phyloP scores from a whole-genome alignment of 1,284 basidiomycete species.

The Takashimella tepidaria region DNA sequence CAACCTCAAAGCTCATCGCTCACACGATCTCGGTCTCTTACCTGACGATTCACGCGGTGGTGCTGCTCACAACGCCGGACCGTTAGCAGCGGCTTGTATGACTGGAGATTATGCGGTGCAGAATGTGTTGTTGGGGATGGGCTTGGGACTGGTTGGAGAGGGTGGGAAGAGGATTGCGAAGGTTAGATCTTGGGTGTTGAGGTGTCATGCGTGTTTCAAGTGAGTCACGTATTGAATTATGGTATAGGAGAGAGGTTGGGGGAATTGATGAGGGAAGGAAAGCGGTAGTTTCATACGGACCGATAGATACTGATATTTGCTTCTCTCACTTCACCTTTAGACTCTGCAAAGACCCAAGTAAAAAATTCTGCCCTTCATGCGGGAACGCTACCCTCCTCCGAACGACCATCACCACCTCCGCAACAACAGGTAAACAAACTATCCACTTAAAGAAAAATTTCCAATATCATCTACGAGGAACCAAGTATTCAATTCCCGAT shows the following conservation, averaged over 20 bases:
- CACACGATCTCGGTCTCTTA: conserved; percentile 73
- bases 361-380: conserved; percentile 96
- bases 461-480: conserved; percentile 87
- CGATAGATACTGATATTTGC: background rate
- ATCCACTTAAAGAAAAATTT: conserved; percentile 92
- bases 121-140: conserved; percentile 95
- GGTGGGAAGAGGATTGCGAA: conserved; percentile 86
- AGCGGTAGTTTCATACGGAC: background rate
- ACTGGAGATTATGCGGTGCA: conserved; percentile 99
- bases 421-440: conserved; percentile 57
- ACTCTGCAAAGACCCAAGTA: conserved; percentile 90
- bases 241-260: too few relatives aligned
- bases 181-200: conserved; percentile 91
- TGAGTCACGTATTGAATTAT: too few relatives aligned
- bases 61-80: conserved; percentile 26
- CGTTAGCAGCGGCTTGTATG: conserved; percentile 70
- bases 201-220: conserved; percentile 99
- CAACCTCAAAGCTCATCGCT: conserved; percentile 84
- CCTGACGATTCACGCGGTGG: conserved; percentile 49
- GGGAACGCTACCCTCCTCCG: conserved; percentile 88
- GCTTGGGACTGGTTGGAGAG: conserved; percentile 80
- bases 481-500: conserved; percentile 86
- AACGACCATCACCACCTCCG: conserved; percentile 75
- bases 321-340: conserved; percentile 51
- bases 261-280: too few relatives aligned